Evolutionary conservation across 2,329 filamentous ascomycete genomes (phyloP).

Genomic region (Talaromyces sp.): DNA sequence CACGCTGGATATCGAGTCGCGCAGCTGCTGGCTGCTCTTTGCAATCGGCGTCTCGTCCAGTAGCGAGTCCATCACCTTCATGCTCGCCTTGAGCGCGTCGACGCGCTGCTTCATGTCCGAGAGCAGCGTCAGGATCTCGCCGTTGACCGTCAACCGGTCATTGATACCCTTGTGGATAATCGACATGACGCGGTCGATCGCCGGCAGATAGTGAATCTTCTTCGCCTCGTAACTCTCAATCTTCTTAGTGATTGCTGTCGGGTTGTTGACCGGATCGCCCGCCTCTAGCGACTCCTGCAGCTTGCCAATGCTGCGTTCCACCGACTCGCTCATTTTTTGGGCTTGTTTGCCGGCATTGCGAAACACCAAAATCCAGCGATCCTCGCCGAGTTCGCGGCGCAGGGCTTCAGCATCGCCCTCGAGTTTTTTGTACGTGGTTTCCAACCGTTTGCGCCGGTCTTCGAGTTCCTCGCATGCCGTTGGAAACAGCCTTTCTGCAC

Average conservation of each 20-base stretch:
- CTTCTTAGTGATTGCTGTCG: conserved; percentile 67
- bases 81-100: conserved; percentile 68
- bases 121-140: conserved; percentile 83
- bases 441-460: conserved; percentile 66
- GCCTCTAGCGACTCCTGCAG: conserved; percentile 74
- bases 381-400: conserved; percentile 85
- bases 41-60: conserved; percentile 64
- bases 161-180: conserved; percentile 96
- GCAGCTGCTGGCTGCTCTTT: conserved; percentile 64
- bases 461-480: conserved; percentile 87
- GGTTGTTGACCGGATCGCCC: conserved; percentile 67
- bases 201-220: conserved; percentile 87
- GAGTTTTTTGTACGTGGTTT: conserved; percentile 81
- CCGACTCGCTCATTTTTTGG: conserved; percentile 93
- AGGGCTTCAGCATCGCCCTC: conserved; percentile 86
- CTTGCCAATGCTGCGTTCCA: conserved; percentile 79
- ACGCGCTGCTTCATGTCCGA: conserved; percentile 81
- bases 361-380: conserved; percentile 94
- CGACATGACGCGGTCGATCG: conserved; percentile 82
- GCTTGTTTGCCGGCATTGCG: conserved; percentile 86
- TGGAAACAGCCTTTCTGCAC: conserved; percentile 75
- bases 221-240: conserved; percentile 93
- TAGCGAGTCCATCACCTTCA: conserved; percentile 68
- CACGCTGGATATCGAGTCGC: conserved; percentile 91
- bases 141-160: conserved; percentile 92